phyloP scores from a whole-genome alignment of 441 rosid species.

The Erodium texanum region DNA sequence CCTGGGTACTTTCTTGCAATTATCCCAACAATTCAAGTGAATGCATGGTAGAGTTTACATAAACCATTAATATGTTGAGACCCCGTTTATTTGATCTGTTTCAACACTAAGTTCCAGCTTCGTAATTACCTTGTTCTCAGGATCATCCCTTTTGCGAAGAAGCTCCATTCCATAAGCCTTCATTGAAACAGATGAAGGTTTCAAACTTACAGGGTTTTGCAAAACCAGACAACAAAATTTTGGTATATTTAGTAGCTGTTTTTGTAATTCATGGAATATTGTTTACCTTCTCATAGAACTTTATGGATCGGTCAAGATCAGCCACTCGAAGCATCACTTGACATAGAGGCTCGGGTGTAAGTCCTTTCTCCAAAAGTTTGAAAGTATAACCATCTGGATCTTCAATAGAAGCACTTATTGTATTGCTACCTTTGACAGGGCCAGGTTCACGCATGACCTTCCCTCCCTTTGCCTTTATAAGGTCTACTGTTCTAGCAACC shows the following conservation, averaged over 20 bases:
- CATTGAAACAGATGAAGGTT: conserved; percentile 15
- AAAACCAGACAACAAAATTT: background rate
- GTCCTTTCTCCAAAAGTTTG: conserved; percentile 77
- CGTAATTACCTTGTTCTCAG: conserved; percentile 68
- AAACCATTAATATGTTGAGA: conserved; percentile 1
- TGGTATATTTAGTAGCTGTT: too few species aligned
- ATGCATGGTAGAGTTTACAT: background rate
- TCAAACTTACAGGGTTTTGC: conserved; percentile 4
- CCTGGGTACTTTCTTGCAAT: too few species aligned
- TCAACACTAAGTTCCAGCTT: conserved; percentile 1
- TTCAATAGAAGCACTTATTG: conserved; percentile 76
- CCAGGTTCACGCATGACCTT: conserved; percentile 85
- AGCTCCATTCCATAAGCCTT: conserved; percentile 99
- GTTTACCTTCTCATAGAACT: conserved; percentile 71
- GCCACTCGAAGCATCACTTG: conserved; percentile 99
- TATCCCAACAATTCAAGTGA: too few species aligned
- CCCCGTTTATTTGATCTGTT: background rate
- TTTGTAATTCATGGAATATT: background rate
- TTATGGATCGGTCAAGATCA: conserved; percentile 77
- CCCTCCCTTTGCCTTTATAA: conserved; percentile 87
- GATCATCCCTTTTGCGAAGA: conserved; percentile 70
- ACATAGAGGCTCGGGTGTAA: conserved; percentile 87
- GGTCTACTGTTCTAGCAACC: conserved; percentile 50
- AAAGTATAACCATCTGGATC: conserved; percentile 97
- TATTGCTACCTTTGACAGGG: conserved; percentile 78